phyloP scores from a whole-genome alignment of 225 moss, liverwort and hornwort genomes.

The Physcomitrium patens region DNA sequence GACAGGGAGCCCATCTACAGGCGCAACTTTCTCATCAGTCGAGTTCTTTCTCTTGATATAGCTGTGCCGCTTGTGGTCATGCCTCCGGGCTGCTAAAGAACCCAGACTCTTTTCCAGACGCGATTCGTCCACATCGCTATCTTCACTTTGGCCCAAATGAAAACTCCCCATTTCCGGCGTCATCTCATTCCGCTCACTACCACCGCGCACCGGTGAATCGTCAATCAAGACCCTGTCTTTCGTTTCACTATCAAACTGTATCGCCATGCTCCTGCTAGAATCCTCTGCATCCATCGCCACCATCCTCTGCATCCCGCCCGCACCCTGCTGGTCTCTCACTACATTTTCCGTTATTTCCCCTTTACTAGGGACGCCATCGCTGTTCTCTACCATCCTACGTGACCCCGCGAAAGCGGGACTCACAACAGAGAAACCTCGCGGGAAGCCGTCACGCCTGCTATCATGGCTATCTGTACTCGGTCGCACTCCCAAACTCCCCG shows the following conservation, averaged over 20 bases:
- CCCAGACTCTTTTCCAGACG: conserved; percentile 21
- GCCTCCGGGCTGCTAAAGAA: conserved; percentile 14
- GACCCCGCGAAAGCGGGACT: conserved; percentile 26
- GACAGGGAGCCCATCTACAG: conserved; percentile 21
- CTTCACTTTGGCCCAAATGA: conserved; percentile 26
- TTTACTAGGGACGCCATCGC: conserved; percentile 16
- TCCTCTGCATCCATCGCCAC: conserved; percentile 29
- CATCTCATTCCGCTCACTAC: conserved; percentile 36
- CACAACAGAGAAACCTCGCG: conserved; percentile 42
- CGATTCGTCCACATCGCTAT: conserved; percentile 29
- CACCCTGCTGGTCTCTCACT: conserved; percentile 2
- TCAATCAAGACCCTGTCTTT: conserved; percentile 40
- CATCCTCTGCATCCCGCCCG: neutral
- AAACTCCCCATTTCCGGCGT: conserved; percentile 39
- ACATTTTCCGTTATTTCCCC: conserved; percentile 4
- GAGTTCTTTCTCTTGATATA: conserved; percentile 31
- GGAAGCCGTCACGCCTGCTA: conserved; percentile 49
- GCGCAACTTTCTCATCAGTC: conserved; percentile 24
- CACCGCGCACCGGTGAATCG: conserved; percentile 42
- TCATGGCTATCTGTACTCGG: conserved; percentile 2
- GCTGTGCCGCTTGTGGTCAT: conserved; percentile 1
- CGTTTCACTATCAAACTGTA: conserved; percentile 48
- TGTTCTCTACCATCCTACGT: conserved; percentile 16
- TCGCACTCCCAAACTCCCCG: conserved; percentile 13
- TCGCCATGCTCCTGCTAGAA: conserved; percentile 40